phyloP scores from a whole-genome alignment of 2,329 filamentous ascomycete species.

The Diaporthe eres region DNA sequence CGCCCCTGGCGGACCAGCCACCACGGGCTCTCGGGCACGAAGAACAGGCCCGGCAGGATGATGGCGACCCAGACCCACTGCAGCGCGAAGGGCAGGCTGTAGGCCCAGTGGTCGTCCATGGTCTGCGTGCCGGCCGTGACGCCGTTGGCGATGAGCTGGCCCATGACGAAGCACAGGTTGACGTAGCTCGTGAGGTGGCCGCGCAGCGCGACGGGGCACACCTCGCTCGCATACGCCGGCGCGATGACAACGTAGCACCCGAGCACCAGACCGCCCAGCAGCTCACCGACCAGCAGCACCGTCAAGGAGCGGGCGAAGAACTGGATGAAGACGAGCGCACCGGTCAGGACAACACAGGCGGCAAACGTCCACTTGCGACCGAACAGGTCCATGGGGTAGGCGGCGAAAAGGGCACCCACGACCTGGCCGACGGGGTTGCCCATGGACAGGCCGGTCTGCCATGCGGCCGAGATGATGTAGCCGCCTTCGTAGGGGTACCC shows the following conservation, averaged over 20 bases:
- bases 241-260: slow-evolving; percentile 72
- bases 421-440: slow-evolving; percentile 71
- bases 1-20: slow-evolving; percentile 62
- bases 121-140: slow-evolving; percentile 59
- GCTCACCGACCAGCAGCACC: slow-evolving; percentile 71
- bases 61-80: slow-evolving; percentile 66
- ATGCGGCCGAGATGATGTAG: slow-evolving; percentile 58
- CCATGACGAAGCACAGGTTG: slow-evolving; percentile 74
- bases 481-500: slow-evolving; percentile 63
- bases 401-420: slow-evolving; percentile 65
- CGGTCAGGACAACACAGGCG: slow-evolving; percentile 60
- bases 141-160: slow-evolving; percentile 68
- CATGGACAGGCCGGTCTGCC: slow-evolving; percentile 64
- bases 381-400: slow-evolving; percentile 61
- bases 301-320: slow-evolving; percentile 71
- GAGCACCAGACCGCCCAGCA: slow-evolving; percentile 73
- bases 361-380: slow-evolving; percentile 62
- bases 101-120: slow-evolving; percentile 62
- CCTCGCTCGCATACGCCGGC: slow-evolving; percentile 72
- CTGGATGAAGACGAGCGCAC: slow-evolving; percentile 71
- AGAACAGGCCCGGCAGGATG: slow-evolving; percentile 60
- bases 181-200: slow-evolving; percentile 71
- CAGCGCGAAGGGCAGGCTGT: slow-evolving; percentile 63
- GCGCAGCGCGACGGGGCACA: slow-evolving; percentile 70
- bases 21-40: slow-evolving; percentile 65